Base-by-base conservation (phyloP, 345 rosid genomes). In the Salix viminalis region DNA sequence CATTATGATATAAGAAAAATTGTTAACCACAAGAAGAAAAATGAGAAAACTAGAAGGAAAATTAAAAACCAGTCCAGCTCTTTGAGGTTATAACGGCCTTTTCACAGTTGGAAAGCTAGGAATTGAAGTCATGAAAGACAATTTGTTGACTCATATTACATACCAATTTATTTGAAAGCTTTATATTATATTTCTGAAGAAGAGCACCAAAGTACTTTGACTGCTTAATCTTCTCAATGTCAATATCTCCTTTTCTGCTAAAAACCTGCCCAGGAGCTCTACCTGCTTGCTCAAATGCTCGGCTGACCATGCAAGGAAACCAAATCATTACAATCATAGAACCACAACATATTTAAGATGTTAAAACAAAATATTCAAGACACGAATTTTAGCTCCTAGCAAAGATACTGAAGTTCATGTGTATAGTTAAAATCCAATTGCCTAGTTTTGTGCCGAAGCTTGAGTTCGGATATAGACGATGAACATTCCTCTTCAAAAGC, bases 241-340 rank as follows among this genome's bases (percentile, higher is more conserved):
- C 87, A 79, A 92, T 79, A 7, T 78, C 83, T 62, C 79, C 72
- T 79, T 83, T 86, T 77, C 70, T 85, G 78, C 85, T 70, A 86
- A 93, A 92, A 70, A 87, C 79, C 71, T 76, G 32, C 28, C 91
- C 94, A 64, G 91, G 85, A 77, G 84, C 86, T 79, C 79, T 85
- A n/a, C 89, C 86, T 78, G 92, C 94, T 77, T 83, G 90, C 28
- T 96, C 93, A 83, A 93, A 91, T 62, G 94, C 98, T 76, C 84
- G 85, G 65, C 99, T 93, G 77, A 42, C 78, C 67, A 66, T 56
- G 73, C 42, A 5, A 32, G 69, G 68, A 74, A 77, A 46, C 76
- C 71, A 83, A 37, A 76, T 71, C 42, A 73, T 68, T 62, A 83
- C 8, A 62, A 67, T 39, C 41, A 65, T 23, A 26, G 26, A 41